Conservation (phyloP, 768 basidiomycete species). For the Agaricus sinodeliciosus region DNA sequence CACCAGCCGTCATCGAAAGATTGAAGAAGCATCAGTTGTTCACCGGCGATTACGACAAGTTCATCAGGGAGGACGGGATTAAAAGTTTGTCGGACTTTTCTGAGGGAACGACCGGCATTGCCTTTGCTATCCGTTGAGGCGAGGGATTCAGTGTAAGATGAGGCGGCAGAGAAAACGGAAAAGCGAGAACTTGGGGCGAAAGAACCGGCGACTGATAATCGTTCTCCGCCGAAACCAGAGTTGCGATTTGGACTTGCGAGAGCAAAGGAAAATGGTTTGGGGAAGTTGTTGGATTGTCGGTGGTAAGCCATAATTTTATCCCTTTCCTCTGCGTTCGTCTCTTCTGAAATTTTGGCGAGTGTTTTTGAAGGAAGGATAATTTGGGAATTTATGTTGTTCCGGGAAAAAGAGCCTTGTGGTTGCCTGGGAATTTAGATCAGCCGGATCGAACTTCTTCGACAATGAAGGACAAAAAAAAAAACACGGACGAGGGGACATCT, state of each 20-base stretch:
- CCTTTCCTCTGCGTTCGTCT: constrained; percentile 25
- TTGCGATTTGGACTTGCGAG: constrained; percentile 16
- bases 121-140: constrained; percentile 23
- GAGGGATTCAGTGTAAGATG: constrained; percentile 23
- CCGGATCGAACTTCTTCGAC: background rate
- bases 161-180: constrained; percentile 4
- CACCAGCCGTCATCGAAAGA: constrained; percentile 82
- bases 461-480: background rate
- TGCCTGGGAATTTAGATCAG: background rate
- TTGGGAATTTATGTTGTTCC: constrained; percentile 33
- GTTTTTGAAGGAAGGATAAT: constrained; percentile 50
- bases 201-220: constrained; percentile 12
- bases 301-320: constrained; percentile 33
- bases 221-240: background rate
- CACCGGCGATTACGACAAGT: constrained; percentile 49
- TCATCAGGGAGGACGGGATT: constrained; percentile 71
- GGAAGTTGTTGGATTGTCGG: constrained; percentile 33
- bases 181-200: constrained; percentile 2
- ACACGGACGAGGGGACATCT: constrained; percentile 16
- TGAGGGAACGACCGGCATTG: constrained; percentile 26
- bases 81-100: constrained; percentile 61
- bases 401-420: constrained; percentile 16
- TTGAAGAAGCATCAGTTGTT: constrained; percentile 54
- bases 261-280: constrained; percentile 36
- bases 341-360: constrained; percentile 25